phyloP scores from a whole-genome alignment of 176 grass and related monocot genomes.

The Carex parvula region DNA sequence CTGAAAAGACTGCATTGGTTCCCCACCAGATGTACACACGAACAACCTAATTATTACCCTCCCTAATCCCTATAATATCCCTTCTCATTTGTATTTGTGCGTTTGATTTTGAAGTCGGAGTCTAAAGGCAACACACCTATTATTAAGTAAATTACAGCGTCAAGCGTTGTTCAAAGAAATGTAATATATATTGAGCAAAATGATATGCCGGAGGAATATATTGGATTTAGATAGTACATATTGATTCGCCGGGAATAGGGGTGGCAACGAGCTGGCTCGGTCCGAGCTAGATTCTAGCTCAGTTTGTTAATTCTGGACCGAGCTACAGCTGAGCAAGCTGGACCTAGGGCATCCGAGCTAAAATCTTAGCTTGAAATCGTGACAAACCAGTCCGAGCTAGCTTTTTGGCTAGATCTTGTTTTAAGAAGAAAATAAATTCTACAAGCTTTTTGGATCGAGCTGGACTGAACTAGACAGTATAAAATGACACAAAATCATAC shows the following conservation, averaged over 20 bases:
- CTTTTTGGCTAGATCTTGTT: no score
- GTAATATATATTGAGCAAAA: not conserved
- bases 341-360: no score
- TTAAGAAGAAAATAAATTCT: no score
- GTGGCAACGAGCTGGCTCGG: no score
- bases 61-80: not conserved
- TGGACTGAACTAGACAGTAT: no score
- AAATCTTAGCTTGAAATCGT: no score
- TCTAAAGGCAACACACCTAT: not conserved
- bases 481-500: no score
- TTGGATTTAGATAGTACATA: not conserved
- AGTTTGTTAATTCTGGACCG: no score
- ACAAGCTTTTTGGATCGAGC: no score
- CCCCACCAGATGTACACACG: not conserved
- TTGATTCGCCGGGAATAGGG: not conserved
- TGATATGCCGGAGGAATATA: not conserved
- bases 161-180: not conserved
- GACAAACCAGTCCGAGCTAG: no score
- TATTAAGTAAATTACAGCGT: not conserved
- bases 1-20: slow-evolving; percentile 9
- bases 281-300: no score
- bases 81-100: not conserved
- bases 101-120: not conserved
- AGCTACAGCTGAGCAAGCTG: no score
- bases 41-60: slow-evolving; percentile 6